phyloP scores from a whole-genome alignment of 2,329 filamentous ascomycete species.

The Ustulina deusta region DNA sequence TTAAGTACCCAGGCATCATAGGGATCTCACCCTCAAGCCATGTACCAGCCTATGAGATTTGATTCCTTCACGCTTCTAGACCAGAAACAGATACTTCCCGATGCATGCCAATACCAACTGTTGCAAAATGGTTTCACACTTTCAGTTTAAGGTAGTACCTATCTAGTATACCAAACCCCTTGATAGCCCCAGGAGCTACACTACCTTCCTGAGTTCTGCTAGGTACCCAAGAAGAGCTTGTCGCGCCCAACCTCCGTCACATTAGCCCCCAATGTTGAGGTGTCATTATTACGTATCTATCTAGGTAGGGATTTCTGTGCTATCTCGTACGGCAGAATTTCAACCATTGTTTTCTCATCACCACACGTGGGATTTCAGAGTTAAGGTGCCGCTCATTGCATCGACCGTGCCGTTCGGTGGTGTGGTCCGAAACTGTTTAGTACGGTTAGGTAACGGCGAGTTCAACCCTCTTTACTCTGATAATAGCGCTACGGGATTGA shows the following conservation, averaged over 20 bases:
- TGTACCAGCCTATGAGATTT: not conserved
- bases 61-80: not conserved
- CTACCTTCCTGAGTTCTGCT: too few relatives aligned
- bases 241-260: not conserved
- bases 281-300: slow-evolving; percentile 5
- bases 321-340: not conserved
- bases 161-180: slow-evolving; percentile 25
- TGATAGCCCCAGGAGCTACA: not conserved
- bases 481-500: not conserved
- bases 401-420: slow-evolving; percentile 26
- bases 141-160: slow-evolving; percentile 2
- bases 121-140: slow-evolving; percentile 32
- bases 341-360: not conserved
- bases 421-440: slow-evolving; percentile 1
- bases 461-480: slow-evolving; percentile 23
- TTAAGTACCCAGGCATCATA: not conserved
- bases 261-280: not conserved
- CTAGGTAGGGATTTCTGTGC: not conserved
- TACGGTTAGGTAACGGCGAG: slow-evolving; percentile 4
- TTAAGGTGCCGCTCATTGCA: slow-evolving; percentile 26
- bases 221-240: slow-evolving; percentile 5
- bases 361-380: slow-evolving; percentile 28
- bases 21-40: not conserved
- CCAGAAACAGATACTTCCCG: slow-evolving; percentile 9
- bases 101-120: slow-evolving; percentile 24